Percentiles rank a stretch among this genome's conserved stretches.
These are phyloP conservation scores for Capsicum pubescens DNA, from an alignment of 257 asterid species.

Conservation along the genomic window DNA sequence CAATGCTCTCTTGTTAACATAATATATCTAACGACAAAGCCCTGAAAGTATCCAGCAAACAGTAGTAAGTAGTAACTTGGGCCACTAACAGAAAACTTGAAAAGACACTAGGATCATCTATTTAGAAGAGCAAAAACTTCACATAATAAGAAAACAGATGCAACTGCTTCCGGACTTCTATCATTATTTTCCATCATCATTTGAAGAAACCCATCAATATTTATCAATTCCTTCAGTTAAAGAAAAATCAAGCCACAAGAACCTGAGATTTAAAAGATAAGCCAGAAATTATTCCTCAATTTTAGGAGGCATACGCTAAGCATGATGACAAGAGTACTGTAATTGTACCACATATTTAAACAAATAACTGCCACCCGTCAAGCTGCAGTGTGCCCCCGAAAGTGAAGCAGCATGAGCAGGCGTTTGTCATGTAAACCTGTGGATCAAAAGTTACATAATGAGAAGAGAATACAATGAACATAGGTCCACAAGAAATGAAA, in stretches of 20 bases:
- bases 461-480: slow-evolving; percentile 1
- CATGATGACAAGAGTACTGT: slow-evolving; percentile 17
- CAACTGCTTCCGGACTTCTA: slow-evolving; percentile 29
- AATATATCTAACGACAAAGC: slow-evolving; percentile 8
- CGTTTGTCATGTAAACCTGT: slow-evolving; percentile 48
- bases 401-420: slow-evolving; percentile 73
- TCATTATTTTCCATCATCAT: slow-evolving; percentile 28
- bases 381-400: slow-evolving; percentile 59
- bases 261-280: slow-evolving; percentile 38
- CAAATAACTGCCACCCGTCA: slow-evolving; percentile 68
- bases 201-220: slow-evolving; percentile 36
- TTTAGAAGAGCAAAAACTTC: slow-evolving; percentile 13
- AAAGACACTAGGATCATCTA: not conserved
- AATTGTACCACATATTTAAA: slow-evolving; percentile 48
- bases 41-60: slow-evolving; percentile 6
- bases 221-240: slow-evolving; percentile 41
- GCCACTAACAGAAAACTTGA: not conserved
- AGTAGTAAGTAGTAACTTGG: not conserved
- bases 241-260: slow-evolving; percentile 44
- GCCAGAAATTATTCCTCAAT: not conserved
- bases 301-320: not conserved
- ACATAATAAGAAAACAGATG: slow-evolving; percentile 23
- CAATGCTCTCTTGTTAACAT: not conserved
- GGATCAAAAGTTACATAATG: not conserved
- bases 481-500: slow-evolving; percentile 5